Base-by-base conservation (phyloP, 2,329 filamentous ascomycete genomes). In the Whalleya microplaca region DNA sequence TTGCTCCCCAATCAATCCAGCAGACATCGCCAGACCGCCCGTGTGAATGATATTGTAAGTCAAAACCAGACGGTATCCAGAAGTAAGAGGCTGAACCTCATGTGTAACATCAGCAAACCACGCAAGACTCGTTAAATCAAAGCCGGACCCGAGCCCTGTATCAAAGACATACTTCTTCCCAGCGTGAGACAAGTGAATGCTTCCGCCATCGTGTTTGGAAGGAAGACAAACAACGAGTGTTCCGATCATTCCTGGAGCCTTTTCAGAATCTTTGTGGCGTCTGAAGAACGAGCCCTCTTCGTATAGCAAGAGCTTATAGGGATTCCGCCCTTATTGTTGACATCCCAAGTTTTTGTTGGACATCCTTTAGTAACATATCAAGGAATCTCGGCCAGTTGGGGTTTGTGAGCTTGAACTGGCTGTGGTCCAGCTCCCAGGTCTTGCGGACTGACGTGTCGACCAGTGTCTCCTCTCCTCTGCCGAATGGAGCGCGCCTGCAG, bases 81-180 rank as follows among this genome's bases (percentile, higher is more conserved):
- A 71, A 1, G 61, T 69, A 0, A 83, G 67, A 3, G 72, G 71
- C 41, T 73, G 71, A 47, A 80, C 70, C 65, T 82, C 78, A 60
- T 81, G 78, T 2, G 68, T 72, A 1, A 83, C 78, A 56, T 82
- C 79, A 0, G 78, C 74, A 56, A 79, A 82, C 80, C 75, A 76
- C 4, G 72, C 71, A 10, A 75, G 64, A 41, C 64, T 70, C 5
- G 68, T 66, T 40, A 68, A 20, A 18, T 69, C 66, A 37, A 68
- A 75, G 1, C 58, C 61, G 0, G 75, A 76, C 1, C 51, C 41
- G 18, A 60, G 41, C 2, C 62, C 65, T 0, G 74, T 76, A 1
- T 69, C 55, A 46, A 77, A 72, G 3, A 62, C 56, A 10, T 66
- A 58, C 2, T 60, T 59, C 41, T 75, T 57, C 1, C 65, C 64